Evolutionary conservation across 2,329 filamentous ascomycete genomes (phyloP), one percentile per base, ranked within the genome.

Genomic region (Penicillium sp.): DNA sequence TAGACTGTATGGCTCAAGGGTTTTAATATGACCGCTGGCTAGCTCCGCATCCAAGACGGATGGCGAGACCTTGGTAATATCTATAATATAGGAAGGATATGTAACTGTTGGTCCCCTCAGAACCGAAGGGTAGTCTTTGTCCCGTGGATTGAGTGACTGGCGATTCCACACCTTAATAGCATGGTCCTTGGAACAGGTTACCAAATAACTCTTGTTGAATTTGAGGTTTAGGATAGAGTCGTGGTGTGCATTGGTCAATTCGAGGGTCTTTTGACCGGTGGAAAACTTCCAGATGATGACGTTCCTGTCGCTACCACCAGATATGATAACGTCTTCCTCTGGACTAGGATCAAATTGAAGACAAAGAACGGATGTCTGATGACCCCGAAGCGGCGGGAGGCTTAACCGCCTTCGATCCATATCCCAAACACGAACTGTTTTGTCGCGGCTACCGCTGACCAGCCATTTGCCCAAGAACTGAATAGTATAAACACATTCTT

Each of bases 181-280:
- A 72, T 92, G 95, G 72, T 99, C 94, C 71, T 99, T 99, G 49
- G 93, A 97, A 67, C 94, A 97, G 0, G 94, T 99, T 12, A 97
- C 91, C 3, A 99, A 80, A 61, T 95, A 95, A 8, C 90, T 84
- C 62, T 90, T 87, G 68, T 97, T 92, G 63, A 97, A 99, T 60
- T 90, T 85, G 56, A 99, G 85, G 67, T 97, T 97, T 16, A 99
- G 78, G 0, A 99, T 92, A 0, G 93, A 96, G 71, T 99, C 94
- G 28, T 81, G 78, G 69, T 99, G 94, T 0, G 93, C 93, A 46
- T 84, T 80, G 1, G 80, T 79, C 30, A 97, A 83, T 57, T 85
- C 85, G 66, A 92, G 89, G 12, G 97, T 74, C 66, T 90, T 83
- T 66, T 92, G 79, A 3, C 94, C 94, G 0, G 92, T 97, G 0